These are phyloP conservation scores for Streptanthus diversifolius DNA, from an alignment of 345 rosid genomes.

Conservation along the genomic window DNA sequence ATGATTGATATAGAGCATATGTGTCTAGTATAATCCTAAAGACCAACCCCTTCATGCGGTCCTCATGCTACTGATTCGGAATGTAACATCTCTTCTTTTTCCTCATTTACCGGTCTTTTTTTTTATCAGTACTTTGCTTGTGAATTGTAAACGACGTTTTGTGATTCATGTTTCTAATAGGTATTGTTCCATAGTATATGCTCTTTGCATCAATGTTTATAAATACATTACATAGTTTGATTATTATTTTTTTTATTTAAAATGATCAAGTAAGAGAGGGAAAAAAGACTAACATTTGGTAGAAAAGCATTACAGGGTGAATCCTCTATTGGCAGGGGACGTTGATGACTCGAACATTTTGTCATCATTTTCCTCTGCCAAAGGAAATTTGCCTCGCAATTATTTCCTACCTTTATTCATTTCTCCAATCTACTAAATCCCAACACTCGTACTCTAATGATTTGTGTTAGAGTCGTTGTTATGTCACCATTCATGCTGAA, in stretches of 20 bases:
- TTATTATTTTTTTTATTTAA: not conserved
- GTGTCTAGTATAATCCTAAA: conserved; percentile 25
- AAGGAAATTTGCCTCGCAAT: conserved; percentile 37
- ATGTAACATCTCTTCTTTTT: not conserved
- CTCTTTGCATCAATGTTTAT: conserved; percentile 4
- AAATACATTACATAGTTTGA: not conserved
- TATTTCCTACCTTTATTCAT: not conserved
- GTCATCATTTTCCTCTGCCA: conserved; percentile 28
- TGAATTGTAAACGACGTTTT: not conserved
- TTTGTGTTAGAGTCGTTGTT: not conserved
- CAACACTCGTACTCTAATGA: not conserved
- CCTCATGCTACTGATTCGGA: conserved; percentile 15
- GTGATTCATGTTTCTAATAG: conserved; percentile 11
- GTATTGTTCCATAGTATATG: conserved; percentile 26
- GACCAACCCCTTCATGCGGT: conserved; percentile 16
- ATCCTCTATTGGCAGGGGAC: conserved; percentile 31
- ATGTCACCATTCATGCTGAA: not conserved
- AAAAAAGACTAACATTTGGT: not conserved
- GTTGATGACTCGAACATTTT: not conserved
- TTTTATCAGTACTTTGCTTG: not conserved
- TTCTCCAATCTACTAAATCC: not conserved
- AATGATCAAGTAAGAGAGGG: not conserved
- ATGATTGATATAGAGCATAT: conserved; percentile 27
- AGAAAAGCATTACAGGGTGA: conserved; percentile 24
- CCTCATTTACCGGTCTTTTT: not conserved